Percentiles rank a stretch among this genome's conserved stretches.
Evolutionary conservation across 2,329 filamentous ascomycete species (phyloP).

Genomic region (Didymella lethalis): DNA sequence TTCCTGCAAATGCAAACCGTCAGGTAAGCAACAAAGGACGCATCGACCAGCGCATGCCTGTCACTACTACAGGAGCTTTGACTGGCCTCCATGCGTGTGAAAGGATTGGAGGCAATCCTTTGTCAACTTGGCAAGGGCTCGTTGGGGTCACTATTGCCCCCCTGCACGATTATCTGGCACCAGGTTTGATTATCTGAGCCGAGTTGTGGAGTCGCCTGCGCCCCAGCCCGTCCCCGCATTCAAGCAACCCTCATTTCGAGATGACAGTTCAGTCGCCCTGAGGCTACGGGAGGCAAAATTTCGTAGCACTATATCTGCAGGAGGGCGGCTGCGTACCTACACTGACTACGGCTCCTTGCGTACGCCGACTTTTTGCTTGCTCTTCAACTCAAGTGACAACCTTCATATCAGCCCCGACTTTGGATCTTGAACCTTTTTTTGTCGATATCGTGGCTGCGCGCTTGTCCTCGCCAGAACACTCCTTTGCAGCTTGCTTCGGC

Average conservation of each 20-base stretch:
- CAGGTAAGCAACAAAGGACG: slow-evolving; percentile 36
- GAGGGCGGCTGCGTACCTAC: slow-evolving; percentile 24
- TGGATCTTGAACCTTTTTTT: slow-evolving; percentile 17
- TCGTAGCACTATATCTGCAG: slow-evolving; percentile 34
- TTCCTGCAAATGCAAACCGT: slow-evolving; percentile 40
- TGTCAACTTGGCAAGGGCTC: slow-evolving; percentile 30
- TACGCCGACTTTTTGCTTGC: neutral
- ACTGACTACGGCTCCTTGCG: slow-evolving; percentile 12
- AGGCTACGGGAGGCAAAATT: slow-evolving; percentile 35
- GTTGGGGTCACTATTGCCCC: slow-evolving; percentile 33
- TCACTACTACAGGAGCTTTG: slow-evolving; percentile 25
- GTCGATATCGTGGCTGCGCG: slow-evolving; percentile 39
- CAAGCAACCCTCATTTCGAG: slow-evolving; percentile 42
- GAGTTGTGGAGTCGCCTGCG: slow-evolving; percentile 40
- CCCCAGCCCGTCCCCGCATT: slow-evolving; percentile 48
- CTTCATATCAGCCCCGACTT: slow-evolving; percentile 17
- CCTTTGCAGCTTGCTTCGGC: slow-evolving; percentile 41
- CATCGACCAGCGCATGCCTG: slow-evolving; percentile 27
- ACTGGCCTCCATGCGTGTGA: slow-evolving; percentile 13
- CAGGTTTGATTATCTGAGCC: slow-evolving; percentile 6
- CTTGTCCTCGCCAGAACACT: slow-evolving; percentile 38
- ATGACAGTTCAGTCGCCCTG: slow-evolving; percentile 31
- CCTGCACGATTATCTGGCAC: slow-evolving; percentile 38
- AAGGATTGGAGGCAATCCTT: slow-evolving; percentile 41
- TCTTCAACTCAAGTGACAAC: slow-evolving; percentile 7